Conservation (phyloP, 2,329 filamentous ascomycete species). For the Blastomyces parvus region DNA sequence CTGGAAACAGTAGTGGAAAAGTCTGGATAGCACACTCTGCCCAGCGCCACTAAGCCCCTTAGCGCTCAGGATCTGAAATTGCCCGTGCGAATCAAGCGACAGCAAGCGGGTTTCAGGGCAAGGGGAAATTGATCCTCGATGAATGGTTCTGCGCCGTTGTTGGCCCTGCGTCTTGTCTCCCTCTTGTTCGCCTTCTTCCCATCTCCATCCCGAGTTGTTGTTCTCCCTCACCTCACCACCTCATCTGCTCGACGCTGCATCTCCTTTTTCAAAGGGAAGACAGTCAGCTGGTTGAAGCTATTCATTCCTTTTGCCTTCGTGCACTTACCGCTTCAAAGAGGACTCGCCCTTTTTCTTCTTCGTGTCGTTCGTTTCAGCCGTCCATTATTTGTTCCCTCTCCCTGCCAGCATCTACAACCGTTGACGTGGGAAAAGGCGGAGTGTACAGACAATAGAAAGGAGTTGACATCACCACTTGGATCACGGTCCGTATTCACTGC, state of each 20-base stretch:
- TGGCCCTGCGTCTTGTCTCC: neutral
- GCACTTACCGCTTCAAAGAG: conserved; percentile 5
- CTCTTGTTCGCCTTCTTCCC: too few species aligned
- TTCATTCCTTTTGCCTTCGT: conserved; percentile 7
- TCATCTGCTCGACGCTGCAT: neutral
- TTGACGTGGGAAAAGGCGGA: neutral
- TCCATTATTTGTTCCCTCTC: neutral
- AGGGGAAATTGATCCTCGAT: neutral
- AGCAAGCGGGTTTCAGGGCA: neutral
- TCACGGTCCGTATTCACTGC: neutral
- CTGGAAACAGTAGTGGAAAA: too few species aligned
- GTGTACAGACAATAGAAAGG: neutral
- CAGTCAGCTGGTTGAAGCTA: neutral
- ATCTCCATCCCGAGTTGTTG: too few species aligned
- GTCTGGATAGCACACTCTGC: neutral
- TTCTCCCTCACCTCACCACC: neutral
- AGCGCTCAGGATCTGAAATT: neutral
- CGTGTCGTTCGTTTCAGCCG: neutral
- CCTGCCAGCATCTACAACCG: neutral
- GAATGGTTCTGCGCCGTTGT: neutral
- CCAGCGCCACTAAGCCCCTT: neutral
- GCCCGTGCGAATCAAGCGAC: neutral
- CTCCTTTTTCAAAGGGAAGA: neutral
- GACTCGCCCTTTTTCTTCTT: neutral
- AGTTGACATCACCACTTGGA: neutral